Percentiles rank a stretch among this genome's conserved stretches.
These are phyloP conservation scores for Apophysomyces variabilis DNA, from an alignment of 371 early-diverging fungal species.

Conservation along the genomic window DNA sequence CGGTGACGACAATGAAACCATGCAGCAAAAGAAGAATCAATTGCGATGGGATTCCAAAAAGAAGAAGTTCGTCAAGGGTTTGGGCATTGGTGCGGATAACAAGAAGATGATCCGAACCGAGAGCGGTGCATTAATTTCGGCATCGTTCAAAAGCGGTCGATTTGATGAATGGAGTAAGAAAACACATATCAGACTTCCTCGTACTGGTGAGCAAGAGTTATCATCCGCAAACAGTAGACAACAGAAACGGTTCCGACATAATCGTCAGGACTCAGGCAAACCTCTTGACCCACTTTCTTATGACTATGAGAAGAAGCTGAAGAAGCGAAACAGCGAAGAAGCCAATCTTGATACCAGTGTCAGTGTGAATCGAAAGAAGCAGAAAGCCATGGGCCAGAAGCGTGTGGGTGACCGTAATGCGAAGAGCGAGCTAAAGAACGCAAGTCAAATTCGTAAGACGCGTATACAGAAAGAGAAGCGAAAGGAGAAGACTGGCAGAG, in stretches of 20 bases:
- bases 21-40: constrained; percentile 55
- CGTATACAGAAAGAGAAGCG: constrained; percentile 79
- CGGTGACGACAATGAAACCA: constrained; percentile 82
- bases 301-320: constrained; percentile 71
- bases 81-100: constrained; percentile 93
- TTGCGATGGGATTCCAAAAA: constrained; percentile 95
- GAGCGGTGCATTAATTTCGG: constrained; percentile 88
- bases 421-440: constrained; percentile 81
- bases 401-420: constrained; percentile 51
- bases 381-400: constrained; percentile 56
- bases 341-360: constrained; percentile 18
- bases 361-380: constrained; percentile 19
- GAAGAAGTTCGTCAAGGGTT: constrained; percentile 85
- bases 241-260: constrained; percentile 65
- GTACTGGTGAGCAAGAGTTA: constrained; percentile 87
- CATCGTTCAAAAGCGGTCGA: constrained; percentile 86
- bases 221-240: constrained; percentile 39
- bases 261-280: constrained; percentile 60
- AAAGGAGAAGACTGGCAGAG: constrained; percentile 71
- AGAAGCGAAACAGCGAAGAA: constrained; percentile 57
- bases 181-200: constrained; percentile 78
- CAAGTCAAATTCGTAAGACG: constrained; percentile 85
- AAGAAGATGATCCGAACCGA: constrained; percentile 94
- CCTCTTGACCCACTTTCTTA: constrained; percentile 64
- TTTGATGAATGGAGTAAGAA: constrained; percentile 91